Conservation (phyloP, 768 basidiomycete genomes). For the Paxillus ammoniavirescens region DNA sequence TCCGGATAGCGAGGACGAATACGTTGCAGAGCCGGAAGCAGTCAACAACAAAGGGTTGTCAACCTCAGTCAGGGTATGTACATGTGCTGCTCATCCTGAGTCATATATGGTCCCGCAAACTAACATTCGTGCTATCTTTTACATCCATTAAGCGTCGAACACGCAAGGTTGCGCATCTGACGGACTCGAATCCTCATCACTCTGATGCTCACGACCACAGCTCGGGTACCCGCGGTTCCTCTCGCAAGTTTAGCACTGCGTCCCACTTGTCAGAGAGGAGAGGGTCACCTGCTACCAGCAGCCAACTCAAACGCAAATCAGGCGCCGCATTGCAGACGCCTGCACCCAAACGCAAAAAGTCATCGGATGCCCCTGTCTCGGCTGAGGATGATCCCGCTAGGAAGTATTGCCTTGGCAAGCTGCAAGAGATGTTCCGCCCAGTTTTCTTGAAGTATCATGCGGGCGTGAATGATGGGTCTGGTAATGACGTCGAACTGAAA, state of each 20-base stretch:
- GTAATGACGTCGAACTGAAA: conserved; percentile 40
- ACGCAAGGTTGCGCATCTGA: conserved; percentile 38
- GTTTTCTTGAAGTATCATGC: conserved; percentile 72
- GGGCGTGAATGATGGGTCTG: conserved; percentile 31
- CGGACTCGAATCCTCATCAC: conserved; percentile 39
- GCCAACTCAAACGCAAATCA: conserved; percentile 55
- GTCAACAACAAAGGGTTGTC: conserved; percentile 31
- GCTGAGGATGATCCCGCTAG: conserved; percentile 67
- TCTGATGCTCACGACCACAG: conserved; percentile 32
- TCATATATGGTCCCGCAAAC: conserved; percentile 6
- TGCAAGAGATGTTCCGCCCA: conserved; percentile 67
- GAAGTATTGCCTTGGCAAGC: conserved; percentile 77
- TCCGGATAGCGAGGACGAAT: conserved; percentile 68
- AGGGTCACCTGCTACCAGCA: conserved; percentile 18
- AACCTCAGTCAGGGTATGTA: conserved; percentile 43
- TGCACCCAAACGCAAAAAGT: conserved; percentile 48
- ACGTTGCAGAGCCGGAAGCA: conserved; percentile 47
- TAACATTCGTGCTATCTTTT: conserved; percentile 12
- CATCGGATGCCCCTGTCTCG: conserved; percentile 36
- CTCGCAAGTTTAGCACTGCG: conserved; percentile 15
- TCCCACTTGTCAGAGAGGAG: conserved; percentile 20
- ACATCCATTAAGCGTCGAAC: conserved; percentile 39
- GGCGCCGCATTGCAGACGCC: conserved; percentile 36
- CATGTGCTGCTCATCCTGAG: conserved; percentile 2
- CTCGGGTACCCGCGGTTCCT: background rate